These are phyloP conservation scores for Penicillium mononematosum DNA, from an alignment of 495 filamentous ascomycete species.

Conservation along the genomic window DNA sequence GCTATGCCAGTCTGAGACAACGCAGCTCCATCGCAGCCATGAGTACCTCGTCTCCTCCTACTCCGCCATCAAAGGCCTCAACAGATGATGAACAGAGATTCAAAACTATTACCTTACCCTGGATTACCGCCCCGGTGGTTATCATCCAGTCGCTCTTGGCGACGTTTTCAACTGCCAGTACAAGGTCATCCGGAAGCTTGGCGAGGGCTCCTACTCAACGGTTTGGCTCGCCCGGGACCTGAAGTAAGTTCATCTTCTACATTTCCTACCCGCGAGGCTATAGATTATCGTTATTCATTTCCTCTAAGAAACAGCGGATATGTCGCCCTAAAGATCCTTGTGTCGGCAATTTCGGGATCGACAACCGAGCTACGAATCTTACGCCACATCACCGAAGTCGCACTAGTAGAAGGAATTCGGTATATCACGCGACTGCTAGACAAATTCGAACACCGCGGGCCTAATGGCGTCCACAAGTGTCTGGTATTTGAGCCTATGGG, in stretches of 20 bases:
- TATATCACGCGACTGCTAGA: slow-evolving; percentile 39
- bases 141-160: slow-evolving; percentile 5
- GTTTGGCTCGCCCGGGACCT: slow-evolving; percentile 46
- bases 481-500: slow-evolving; percentile 52
- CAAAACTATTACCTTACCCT: no score
- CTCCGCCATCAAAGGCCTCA: no score
- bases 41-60: no score
- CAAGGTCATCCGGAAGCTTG: slow-evolving; percentile 45
- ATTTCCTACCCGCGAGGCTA: slow-evolving; percentile 1
- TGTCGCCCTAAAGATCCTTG: slow-evolving; percentile 41
- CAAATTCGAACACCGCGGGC: slow-evolving; percentile 43
- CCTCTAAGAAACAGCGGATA: slow-evolving; percentile 24
- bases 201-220: slow-evolving; percentile 44
- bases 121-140: no score
- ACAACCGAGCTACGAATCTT: slow-evolving; percentile 28
- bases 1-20: no score
- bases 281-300: slow-evolving; percentile 16
- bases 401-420: slow-evolving; percentile 15
- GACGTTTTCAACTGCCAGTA: slow-evolving; percentile 42
- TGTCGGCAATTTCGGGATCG: slow-evolving; percentile 22
- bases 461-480: slow-evolving; percentile 50
- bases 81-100: no score
- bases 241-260: slow-evolving; percentile 20
- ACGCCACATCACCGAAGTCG: slow-evolving; percentile 25
- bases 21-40: no score